Base-by-base conservation (phyloP, 352 stramenopile genomes). In the Bremia lactucae region DNA sequence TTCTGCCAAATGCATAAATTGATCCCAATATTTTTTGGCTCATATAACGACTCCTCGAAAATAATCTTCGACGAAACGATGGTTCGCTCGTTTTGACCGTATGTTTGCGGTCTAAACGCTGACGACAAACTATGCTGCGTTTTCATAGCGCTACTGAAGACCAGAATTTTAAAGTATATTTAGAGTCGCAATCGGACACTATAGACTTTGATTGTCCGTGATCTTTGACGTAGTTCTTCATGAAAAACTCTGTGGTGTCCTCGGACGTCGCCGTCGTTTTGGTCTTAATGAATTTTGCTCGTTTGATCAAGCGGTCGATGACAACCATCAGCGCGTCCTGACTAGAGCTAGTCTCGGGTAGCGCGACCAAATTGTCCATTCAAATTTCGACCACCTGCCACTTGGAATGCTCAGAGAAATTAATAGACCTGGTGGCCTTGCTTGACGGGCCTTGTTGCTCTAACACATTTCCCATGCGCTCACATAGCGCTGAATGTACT, bases 31-130 rank as follows among this genome's bases (percentile, higher is more conserved):
- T n/a, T n/a, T n/a, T n/a, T n/a, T n/a, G n/a, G n/a, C n/a, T n/a
- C n/a, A n/a, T n/a, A n/a, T n/a, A n/a, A n/a, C 26, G 14, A 33
- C 26, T 10, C 26, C 26, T 10, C 26, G 26, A 33, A 48, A 40
- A 55, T 49, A 54, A 18, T 54, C 28, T 53, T 15, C 37, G 35
- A 46, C 31, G 21, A 42, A 52, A 28, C 37, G 46, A 13, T 47
- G 1, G 31, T 37, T 10, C 46, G 14, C 23, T 52, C 36, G 2
- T 15, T 52, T 34, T 36, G 31, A 11, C 31, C 31, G 14, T 36
- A n/a, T 1, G 6, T 36, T 11, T 19, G 14, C 1, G 31, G 31
- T 36, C 14, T 36, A 10, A 36, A 36, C 0, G 31, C 31, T 16
- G 14, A 21, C 4, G n/a, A 21, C 6, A 36, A 13, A 2, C 21